Evolutionary conservation across 2,329 filamentous ascomycete genomes (phyloP), one percentile per base, ranked within the genome.

Genomic region (Calonectria fujianensis): DNA sequence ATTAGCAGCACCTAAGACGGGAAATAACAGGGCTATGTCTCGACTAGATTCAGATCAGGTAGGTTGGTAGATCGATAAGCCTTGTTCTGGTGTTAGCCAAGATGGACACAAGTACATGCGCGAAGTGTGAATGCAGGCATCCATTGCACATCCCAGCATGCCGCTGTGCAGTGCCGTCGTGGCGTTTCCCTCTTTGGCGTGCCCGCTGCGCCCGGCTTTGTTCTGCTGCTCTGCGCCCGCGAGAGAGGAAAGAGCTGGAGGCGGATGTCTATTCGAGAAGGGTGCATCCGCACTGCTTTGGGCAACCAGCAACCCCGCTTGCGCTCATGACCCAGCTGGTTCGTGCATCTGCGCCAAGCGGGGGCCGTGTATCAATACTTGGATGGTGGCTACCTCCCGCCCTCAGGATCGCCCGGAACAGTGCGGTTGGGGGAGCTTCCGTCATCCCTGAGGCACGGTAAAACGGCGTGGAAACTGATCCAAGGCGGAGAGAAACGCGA

Each of bases 301-400:
- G 72, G 73, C 61, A 79, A 78, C 78, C 79, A 77, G 32, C 57
- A 61, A 27, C 79, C 78, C 79, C 67, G 77, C 74, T 57, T 76
- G 77, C 50, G 71, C 79, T 79, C 79, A 81, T 81, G 79, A 81
- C 77, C 67, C 77, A 57, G 73, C 65, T 64, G 74, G 73, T 77
- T 79, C 63, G 70, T 76, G 74, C 75, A 74, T 69, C 68, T 70
- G 57, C 70, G 52, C 73, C 65, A 69, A 68, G 79, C 72, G 75
- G 74, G 77, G 78, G 20, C 7, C 0, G 67, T 35, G 79, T 81
- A 79, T 27, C n/a, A 29, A 41, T 79, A 81, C 79, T 69, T 68
- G 11, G 0, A 24, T 10, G 5, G 32, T 10, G 24, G 63, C 51
- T 76, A 63, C 63, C 70, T 79, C 75, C 68, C 72, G 70, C 74